A percentile compares a stretch with the other conserved stretches of the same genome.
phyloP scores from a whole-genome alignment of 148 eudicot genomes.

The Dysphania ambrosioides region DNA sequence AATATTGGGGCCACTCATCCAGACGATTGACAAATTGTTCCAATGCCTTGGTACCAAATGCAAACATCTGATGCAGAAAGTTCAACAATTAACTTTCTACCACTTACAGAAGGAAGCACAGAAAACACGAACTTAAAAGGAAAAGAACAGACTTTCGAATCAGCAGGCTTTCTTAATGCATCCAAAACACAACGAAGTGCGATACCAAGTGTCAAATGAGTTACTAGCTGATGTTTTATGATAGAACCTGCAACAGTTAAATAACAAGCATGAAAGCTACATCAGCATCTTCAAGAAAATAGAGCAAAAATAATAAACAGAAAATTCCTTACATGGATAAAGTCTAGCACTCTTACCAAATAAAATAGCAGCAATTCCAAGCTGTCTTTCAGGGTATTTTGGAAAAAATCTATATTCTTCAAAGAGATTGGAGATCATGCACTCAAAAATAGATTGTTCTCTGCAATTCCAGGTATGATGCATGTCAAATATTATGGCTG shows the following conservation, averaged over 20 bases:
- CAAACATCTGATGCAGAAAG: constrained; percentile 69
- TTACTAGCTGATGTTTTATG: constrained; percentile 86
- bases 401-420: constrained; percentile 92
- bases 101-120: not conserved
- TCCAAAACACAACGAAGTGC: constrained; percentile 90
- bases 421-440: constrained; percentile 87
- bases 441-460: constrained; percentile 78
- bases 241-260: constrained; percentile 59
- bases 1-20: constrained; percentile 94
- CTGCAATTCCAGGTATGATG: constrained; percentile 36
- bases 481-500: not conserved
- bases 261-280: constrained; percentile 2
- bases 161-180: constrained; percentile 83
- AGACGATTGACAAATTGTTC: constrained; percentile 84
- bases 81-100: not conserved
- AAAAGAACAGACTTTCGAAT: constrained; percentile 59
- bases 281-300: constrained; percentile 2
- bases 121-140: not conserved
- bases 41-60: constrained; percentile 81
- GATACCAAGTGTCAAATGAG: constrained; percentile 85
- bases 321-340: constrained; percentile 5
- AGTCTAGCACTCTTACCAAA: constrained; percentile 81
- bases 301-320: not conserved
- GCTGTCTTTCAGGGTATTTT: constrained; percentile 91
- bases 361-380: constrained; percentile 74